Conservation (phyloP, 225 moss, liverwort and hornwort genomes). For the Bryum argenteum region DNA sequence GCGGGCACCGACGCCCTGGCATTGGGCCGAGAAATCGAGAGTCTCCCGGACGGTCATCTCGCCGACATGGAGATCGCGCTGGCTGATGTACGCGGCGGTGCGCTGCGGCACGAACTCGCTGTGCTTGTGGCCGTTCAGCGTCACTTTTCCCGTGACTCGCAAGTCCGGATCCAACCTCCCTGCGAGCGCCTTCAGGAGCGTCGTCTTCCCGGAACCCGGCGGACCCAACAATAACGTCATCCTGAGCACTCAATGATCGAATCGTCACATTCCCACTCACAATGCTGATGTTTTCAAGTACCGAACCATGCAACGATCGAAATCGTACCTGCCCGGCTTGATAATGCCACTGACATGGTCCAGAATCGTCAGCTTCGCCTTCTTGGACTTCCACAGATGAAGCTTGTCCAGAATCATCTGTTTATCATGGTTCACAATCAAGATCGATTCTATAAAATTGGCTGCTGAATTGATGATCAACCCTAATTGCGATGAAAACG, state of each 20-base stretch:
- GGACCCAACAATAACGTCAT: conserved; percentile 66
- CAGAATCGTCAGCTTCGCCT: conserved; percentile 52
- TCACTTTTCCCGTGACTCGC: conserved; percentile 43
- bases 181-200: conserved; percentile 59
- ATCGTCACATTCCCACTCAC: no score
- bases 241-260: conserved; percentile 25
- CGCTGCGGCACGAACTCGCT: conserved; percentile 55
- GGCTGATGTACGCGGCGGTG: conserved; percentile 57
- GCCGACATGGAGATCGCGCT: conserved; percentile 57
- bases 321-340: conserved; percentile 53
- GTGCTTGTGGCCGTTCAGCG: conserved; percentile 51
- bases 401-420: conserved; percentile 26
- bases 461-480: background rate
- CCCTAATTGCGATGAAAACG: no score
- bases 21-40: conserved; percentile 51
- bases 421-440: no score
- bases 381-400: conserved; percentile 36
- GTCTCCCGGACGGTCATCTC: conserved; percentile 67
- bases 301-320: background rate
- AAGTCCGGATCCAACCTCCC: conserved; percentile 38
- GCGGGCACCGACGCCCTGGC: conserved; percentile 51
- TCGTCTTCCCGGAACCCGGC: conserved; percentile 63
- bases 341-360: conserved; percentile 59
- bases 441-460: background rate
- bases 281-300: no score